Conservation (phyloP, 805 yeast species). For the Candida lessepsii region DNA sequence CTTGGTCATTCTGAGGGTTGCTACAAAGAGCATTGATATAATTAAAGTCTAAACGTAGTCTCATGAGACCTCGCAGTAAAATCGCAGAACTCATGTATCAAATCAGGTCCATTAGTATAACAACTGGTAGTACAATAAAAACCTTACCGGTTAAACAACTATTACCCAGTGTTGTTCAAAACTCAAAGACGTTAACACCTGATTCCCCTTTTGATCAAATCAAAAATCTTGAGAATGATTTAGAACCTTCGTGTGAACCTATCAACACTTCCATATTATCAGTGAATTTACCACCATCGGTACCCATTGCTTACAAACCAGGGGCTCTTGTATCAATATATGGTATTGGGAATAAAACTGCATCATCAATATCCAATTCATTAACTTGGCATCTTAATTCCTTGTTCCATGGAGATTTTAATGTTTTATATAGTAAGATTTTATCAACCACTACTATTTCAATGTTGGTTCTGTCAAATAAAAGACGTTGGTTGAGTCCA, state of each 20-base stretch:
- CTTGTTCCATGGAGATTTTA: constrained; percentile 43
- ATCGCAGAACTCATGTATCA: constrained; percentile 1
- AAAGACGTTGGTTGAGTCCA: constrained; percentile 17
- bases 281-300: constrained; percentile 56
- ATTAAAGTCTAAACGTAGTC: constrained; percentile 5
- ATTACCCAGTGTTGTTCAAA: neutral
- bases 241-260: neutral
- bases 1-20: constrained; percentile 2
- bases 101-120: constrained; percentile 6
- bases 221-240: neutral
- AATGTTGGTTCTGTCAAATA: constrained; percentile 41
- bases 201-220: neutral
- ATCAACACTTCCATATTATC: constrained; percentile 37
- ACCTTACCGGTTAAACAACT: neutral
- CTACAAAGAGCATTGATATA: constrained; percentile 1
- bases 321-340: constrained; percentile 52
- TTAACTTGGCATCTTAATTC: constrained; percentile 2
- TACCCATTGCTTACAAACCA: constrained; percentile 49
- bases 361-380: constrained; percentile 28
- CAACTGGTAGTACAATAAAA: constrained; percentile 4
- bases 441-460: constrained; percentile 49
- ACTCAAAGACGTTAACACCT: neutral
- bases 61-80: constrained; percentile 2
- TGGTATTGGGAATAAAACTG: constrained; percentile 30
- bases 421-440: constrained; percentile 46